A percentile compares a stretch with the other conserved stretches of the same genome.
Conservation (phyloP, 495 filamentous ascomycete species). For the Aspergillus egyptiacus region DNA sequence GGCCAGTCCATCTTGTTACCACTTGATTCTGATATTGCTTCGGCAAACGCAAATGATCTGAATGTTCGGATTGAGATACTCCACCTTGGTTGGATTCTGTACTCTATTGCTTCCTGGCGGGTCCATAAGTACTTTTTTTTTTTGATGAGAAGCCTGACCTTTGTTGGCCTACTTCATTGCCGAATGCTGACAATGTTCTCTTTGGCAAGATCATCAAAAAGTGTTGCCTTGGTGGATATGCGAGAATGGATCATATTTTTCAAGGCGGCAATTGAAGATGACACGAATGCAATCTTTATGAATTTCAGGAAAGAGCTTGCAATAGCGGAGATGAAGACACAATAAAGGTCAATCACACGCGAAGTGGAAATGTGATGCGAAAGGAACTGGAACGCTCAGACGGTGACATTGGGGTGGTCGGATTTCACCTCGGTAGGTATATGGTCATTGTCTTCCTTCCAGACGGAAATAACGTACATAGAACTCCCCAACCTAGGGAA, state of each 20-base stretch:
- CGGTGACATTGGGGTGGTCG: too few species aligned
- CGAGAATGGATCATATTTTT: conserved; percentile 13
- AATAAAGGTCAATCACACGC: too few species aligned
- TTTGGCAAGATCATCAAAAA: conserved; percentile 15
- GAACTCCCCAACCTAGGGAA: too few species aligned
- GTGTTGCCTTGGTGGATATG: conserved; percentile 16
- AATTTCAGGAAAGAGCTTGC: too few species aligned
- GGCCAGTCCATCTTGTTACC: conserved; percentile 16
- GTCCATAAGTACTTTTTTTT: conserved; percentile 20
- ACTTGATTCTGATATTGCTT: conserved; percentile 15
- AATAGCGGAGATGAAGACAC: too few species aligned
- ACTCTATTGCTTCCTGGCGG: conserved; percentile 18
- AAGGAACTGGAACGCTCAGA: too few species aligned
- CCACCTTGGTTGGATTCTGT: conserved; percentile 19
- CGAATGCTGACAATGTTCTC: conserved; percentile 16
- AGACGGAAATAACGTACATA: too few species aligned
- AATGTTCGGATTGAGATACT: conserved; percentile 19
- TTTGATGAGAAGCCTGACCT: conserved; percentile 13
- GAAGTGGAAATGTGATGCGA: too few species aligned
- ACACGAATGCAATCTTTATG: too few species aligned
- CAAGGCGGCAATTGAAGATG: too few species aligned
- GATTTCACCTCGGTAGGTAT: too few species aligned
- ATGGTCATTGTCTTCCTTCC: too few species aligned
- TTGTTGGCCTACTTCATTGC: conserved; percentile 16
- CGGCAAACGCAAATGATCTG: conserved; percentile 13